A percentile compares a stretch with the other conserved stretches of the same genome.
Evolutionary conservation across 345 rosid species (phyloP).

Genomic region (Gossypium raimondii): DNA sequence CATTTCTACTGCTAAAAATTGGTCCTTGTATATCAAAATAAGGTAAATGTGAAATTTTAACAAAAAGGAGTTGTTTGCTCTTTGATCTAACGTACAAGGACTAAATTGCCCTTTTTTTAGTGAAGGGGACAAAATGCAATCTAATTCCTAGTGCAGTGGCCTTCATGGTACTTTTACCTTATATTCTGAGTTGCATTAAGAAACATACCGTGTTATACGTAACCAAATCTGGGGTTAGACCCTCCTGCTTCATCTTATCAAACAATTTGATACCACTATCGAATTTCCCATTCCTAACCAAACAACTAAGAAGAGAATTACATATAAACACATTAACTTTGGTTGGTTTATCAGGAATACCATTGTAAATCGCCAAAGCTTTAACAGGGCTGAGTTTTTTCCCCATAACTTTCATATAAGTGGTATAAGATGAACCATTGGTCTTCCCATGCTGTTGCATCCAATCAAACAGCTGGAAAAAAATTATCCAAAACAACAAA

Average conservation of each 20-base stretch:
- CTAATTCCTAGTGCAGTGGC: too few relatives aligned
- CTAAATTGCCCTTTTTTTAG: too few relatives aligned
- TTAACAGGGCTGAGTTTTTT: slow-evolving; percentile 47
- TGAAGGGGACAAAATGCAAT: too few relatives aligned
- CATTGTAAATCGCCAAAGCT: slow-evolving; percentile 67
- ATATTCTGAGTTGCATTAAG: slow-evolving; percentile 6
- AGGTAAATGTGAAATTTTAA: too few relatives aligned
- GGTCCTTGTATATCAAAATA: too few relatives aligned
- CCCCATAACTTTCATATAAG: slow-evolving; percentile 70
- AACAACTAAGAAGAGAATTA: slow-evolving; percentile 75
- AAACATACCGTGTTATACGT: slow-evolving; percentile 72
- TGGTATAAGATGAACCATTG: slow-evolving; percentile 63
- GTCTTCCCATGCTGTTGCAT: slow-evolving; percentile 72
- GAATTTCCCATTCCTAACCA: slow-evolving; percentile 68
- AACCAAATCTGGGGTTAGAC: slow-evolving; percentile 76
- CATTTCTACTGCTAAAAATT: too few relatives aligned
- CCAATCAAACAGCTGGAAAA: slow-evolving; percentile 80
- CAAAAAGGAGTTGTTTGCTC: too few relatives aligned
- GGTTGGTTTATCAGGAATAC: slow-evolving; percentile 54
- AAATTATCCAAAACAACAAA: slow-evolving; percentile 22
- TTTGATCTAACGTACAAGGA: too few relatives aligned
- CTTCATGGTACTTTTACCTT: background rate
- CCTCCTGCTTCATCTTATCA: slow-evolving; percentile 84
- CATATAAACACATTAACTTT: slow-evolving; percentile 71
- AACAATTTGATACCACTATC: slow-evolving; percentile 59